Percentiles rank a stretch among this genome's conserved stretches.
Evolutionary conservation across 441 rosid species (phyloP).

Genomic region (Corymbia calophylla): DNA sequence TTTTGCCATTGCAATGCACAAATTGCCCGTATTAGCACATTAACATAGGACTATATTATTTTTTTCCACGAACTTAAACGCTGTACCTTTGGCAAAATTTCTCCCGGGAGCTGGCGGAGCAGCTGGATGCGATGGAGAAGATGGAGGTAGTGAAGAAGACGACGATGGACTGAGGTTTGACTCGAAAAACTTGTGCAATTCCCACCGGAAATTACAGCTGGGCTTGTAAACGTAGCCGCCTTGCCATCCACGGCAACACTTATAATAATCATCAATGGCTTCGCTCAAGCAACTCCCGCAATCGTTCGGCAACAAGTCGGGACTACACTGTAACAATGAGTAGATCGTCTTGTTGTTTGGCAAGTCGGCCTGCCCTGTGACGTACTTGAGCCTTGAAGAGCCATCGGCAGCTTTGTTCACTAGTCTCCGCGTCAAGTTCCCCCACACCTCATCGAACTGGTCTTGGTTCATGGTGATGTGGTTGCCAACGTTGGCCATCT

Average conservation of each 20-base stretch:
- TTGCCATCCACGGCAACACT: background rate
- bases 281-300: background rate
- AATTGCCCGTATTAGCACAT: background rate
- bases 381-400: background rate
- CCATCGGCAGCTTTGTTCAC: background rate
- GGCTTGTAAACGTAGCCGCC: background rate
- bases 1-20: background rate
- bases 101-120: background rate
- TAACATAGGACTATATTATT: background rate
- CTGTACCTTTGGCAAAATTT: background rate
- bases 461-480: background rate
- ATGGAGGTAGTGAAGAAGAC: background rate
- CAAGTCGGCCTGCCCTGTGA: background rate
- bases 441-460: background rate
- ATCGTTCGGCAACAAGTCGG: background rate
- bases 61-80: background rate
- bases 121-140: background rate
- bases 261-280: background rate
- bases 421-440: background rate
- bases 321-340: background rate
- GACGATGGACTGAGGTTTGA: background rate
- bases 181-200: background rate
- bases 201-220: background rate
- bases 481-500: fast-evolving
- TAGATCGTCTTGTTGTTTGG: background rate